Evolutionary conservation across 1,139 yeast species (phyloP).

Genomic region (Kodamaea fungicola): DNA sequence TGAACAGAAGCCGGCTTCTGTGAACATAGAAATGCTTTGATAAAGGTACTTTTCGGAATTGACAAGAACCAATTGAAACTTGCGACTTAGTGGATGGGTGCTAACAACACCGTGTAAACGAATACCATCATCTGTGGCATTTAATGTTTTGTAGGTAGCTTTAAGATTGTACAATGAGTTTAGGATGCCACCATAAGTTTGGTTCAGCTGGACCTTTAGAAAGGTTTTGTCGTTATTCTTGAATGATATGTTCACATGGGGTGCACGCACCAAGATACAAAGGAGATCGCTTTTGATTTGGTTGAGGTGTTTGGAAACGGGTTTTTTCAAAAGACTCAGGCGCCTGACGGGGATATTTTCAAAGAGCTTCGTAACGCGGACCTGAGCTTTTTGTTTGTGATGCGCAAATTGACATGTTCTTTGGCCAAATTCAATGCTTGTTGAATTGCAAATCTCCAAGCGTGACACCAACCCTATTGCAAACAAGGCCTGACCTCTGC

Average conservation of each 20-base stretch:
- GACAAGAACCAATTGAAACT: too few species aligned
- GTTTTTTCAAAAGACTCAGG: background rate
- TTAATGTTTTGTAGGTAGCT: slow-evolving; percentile 15
- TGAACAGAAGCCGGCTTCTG: too few species aligned
- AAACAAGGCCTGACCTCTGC: slow-evolving; percentile 71
- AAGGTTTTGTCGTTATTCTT: background rate
- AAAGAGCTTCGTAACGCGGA: slow-evolving; percentile 44
- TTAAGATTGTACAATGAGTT: slow-evolving; percentile 3
- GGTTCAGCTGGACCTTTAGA: background rate
- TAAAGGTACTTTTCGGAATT: too few species aligned
- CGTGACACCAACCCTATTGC: too few species aligned
- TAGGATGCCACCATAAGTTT: slow-evolving; percentile 11
- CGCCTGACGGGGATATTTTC: slow-evolving; percentile 55
- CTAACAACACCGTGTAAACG: slow-evolving; percentile 30
- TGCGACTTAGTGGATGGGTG: slow-evolving; percentile 18
- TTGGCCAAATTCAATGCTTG: too few species aligned
- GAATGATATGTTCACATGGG: background rate
- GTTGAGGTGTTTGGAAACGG: slow-evolving; percentile 1
- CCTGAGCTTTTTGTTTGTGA: too few species aligned
- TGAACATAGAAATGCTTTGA: too few species aligned
- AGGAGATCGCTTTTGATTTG: background rate
- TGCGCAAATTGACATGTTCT: too few species aligned
- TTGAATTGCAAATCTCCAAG: too few species aligned
- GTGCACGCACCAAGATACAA: background rate
- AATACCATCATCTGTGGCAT: slow-evolving; percentile 20